phyloP scores from a whole-genome alignment of 2,329 filamentous ascomycete species.

The Monilinia fructicola region DNA sequence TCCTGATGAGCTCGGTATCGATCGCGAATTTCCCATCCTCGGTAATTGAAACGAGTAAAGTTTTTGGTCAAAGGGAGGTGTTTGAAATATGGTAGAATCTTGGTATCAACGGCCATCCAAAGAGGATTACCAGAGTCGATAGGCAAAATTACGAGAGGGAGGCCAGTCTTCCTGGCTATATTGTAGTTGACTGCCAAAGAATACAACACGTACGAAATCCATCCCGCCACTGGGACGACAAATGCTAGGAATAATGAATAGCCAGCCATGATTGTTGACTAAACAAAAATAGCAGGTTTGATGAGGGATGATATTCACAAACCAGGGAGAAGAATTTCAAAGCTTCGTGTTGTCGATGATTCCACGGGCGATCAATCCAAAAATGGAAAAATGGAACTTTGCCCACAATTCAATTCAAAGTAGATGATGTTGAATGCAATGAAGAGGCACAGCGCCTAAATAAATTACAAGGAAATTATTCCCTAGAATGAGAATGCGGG shows the following conservation, averaged over 20 bases:
- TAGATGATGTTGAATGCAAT: background rate
- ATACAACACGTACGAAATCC: background rate
- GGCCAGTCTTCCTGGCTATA: background rate
- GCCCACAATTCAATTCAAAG: slow-evolving; percentile 1
- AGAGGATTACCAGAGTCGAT: slow-evolving; percentile 18
- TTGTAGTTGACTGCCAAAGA: background rate
- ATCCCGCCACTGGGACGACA: background rate
- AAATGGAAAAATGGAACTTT: background rate
- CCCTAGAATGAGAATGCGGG: no score
- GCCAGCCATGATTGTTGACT: slow-evolving; percentile 3
- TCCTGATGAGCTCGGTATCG: slow-evolving; percentile 18
- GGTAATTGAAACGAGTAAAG: slow-evolving; percentile 16
- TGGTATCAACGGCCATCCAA: slow-evolving; percentile 19
- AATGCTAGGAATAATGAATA: slow-evolving; percentile 13
- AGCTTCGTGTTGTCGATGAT: background rate
- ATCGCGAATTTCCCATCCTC: slow-evolving; percentile 22
- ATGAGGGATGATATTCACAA: slow-evolving; percentile 6
- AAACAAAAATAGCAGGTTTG: background rate
- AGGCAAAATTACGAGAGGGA: slow-evolving; percentile 13
- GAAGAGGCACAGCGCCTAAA: slow-evolving; percentile 8
- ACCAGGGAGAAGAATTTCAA: background rate
- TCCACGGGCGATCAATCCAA: no score
- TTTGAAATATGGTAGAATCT: slow-evolving; percentile 11
- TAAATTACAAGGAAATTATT: background rate
- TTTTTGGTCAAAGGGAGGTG: slow-evolving; percentile 20